phyloP scores from a whole-genome alignment of 139 green algal genomes.

The Chlamydomonas schloesseri region DNA sequence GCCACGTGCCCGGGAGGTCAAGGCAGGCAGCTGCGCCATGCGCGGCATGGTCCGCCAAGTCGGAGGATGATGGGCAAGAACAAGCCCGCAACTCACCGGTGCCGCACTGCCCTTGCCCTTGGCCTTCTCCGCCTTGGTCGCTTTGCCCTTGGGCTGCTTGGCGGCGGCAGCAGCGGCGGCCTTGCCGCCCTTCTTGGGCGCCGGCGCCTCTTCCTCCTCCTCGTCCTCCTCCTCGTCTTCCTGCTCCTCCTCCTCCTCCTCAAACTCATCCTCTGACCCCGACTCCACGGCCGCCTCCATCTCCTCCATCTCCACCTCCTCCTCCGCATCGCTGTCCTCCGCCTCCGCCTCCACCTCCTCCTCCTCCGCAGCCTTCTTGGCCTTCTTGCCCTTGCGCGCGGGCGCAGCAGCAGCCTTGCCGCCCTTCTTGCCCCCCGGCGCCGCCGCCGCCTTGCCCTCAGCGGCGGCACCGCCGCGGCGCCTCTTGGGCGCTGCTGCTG shows the following conservation, averaged over 20 bases:
- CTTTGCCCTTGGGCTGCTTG: too few species aligned
- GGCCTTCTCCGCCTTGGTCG: too few species aligned
- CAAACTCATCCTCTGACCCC: not conserved
- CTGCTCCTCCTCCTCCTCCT: not conserved
- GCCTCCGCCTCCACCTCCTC: not conserved
- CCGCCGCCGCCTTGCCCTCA: not conserved
- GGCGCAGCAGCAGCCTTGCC: not conserved
- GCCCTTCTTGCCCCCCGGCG: not conserved
- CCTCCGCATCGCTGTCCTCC: not conserved
- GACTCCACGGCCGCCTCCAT: not conserved
- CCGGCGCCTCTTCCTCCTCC: not conserved
- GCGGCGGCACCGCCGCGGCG: not conserved
- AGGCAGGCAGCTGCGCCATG: too few species aligned
- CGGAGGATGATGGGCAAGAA: too few species aligned
- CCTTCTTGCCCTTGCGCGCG: not conserved
- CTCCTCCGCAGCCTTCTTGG: not conserved
- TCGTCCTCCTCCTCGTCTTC: not conserved
- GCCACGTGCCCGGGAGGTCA: too few species aligned
- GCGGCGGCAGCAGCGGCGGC: not conserved
- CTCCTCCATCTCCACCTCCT: not conserved
- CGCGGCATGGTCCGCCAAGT: too few species aligned
- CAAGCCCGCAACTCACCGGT: too few species aligned
- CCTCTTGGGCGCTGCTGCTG: not conserved
- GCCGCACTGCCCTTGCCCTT: too few species aligned
- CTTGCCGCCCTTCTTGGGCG: slow-evolving; percentile 1